phyloP scores from a whole-genome alignment of 192 early-diverging fungal genomes.

The Lobosporangium transversale region DNA sequence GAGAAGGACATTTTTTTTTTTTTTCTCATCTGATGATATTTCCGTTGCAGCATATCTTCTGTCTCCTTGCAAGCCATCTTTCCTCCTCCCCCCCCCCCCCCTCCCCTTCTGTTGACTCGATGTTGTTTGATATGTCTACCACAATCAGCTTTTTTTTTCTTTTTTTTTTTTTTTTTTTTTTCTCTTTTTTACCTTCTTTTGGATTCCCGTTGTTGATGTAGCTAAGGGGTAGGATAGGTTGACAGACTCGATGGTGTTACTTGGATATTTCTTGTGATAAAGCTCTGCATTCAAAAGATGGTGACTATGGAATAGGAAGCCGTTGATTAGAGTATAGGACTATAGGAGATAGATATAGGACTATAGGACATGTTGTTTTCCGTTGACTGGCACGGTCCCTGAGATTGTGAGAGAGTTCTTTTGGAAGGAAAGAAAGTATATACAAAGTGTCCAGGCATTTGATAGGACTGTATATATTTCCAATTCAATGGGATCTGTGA shows the following conservation, averaged over 20 bases:
- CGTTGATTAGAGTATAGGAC: background rate
- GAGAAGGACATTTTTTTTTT: too few relatives aligned
- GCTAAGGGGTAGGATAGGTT: background rate
- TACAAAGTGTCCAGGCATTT: background rate
- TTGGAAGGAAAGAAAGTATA: background rate
- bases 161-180: background rate
- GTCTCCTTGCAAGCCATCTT: slow-evolving; percentile 8
- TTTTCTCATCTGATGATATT: background rate
- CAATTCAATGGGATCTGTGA: background rate
- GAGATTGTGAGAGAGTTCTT: background rate
- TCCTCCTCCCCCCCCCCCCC: too few relatives aligned
- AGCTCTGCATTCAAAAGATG: background rate
- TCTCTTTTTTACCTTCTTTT: background rate
- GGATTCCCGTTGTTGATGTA: background rate
- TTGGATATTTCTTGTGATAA: too few relatives aligned
- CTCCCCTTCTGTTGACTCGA: too few relatives aligned
- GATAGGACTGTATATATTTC: background rate
- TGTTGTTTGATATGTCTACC: too few relatives aligned
- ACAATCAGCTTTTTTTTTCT: background rate
- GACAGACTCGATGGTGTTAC: background rate
- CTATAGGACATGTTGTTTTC: background rate
- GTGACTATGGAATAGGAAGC: background rate
- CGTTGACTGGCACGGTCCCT: slow-evolving; percentile 4
- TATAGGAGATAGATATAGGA: background rate
- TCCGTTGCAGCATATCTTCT: slow-evolving; percentile 2